Evolutionary conservation across 2,329 filamentous ascomycete genomes (phyloP).

Genomic region (Trichoderma semiorbis): DNA sequence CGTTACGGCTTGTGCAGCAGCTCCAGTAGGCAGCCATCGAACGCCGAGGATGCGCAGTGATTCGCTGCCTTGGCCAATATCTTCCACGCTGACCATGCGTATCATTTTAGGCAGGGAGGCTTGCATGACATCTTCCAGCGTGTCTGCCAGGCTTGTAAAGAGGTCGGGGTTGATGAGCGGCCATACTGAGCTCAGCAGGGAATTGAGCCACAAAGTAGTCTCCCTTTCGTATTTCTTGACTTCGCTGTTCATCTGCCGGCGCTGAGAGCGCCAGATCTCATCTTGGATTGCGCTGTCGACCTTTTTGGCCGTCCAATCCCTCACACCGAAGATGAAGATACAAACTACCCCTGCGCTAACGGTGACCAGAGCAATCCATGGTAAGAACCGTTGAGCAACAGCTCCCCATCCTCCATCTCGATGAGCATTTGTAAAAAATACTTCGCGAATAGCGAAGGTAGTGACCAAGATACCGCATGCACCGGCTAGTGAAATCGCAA

Average conservation of each 20-base stretch:
- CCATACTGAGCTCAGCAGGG: slow-evolving; percentile 65
- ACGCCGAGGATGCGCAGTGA: slow-evolving; percentile 67
- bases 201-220: slow-evolving; percentile 72
- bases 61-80: slow-evolving; percentile 72
- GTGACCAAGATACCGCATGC: slow-evolving; percentile 32
- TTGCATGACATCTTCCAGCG: slow-evolving; percentile 77
- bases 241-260: slow-evolving; percentile 46
- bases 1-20: slow-evolving; percentile 59
- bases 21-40: slow-evolving; percentile 68
- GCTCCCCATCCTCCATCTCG: neutral
- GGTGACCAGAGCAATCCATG: slow-evolving; percentile 36
- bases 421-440: slow-evolving; percentile 1
- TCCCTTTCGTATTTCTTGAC: slow-evolving; percentile 48
- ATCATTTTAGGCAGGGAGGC: slow-evolving; percentile 66
- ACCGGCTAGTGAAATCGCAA: slow-evolving; percentile 38
- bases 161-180: slow-evolving; percentile 73
- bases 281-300: slow-evolving; percentile 63
- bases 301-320: slow-evolving; percentile 59
- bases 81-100: slow-evolving; percentile 72
- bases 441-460: slow-evolving; percentile 25
- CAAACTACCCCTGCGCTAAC: neutral
- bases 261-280: slow-evolving; percentile 65
- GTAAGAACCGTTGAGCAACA: slow-evolving; percentile 20
- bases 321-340: slow-evolving; percentile 37
- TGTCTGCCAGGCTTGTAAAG: slow-evolving; percentile 65